Base-by-base conservation (phyloP, 306 rosid species). In the Vigna hirtella region DNA sequence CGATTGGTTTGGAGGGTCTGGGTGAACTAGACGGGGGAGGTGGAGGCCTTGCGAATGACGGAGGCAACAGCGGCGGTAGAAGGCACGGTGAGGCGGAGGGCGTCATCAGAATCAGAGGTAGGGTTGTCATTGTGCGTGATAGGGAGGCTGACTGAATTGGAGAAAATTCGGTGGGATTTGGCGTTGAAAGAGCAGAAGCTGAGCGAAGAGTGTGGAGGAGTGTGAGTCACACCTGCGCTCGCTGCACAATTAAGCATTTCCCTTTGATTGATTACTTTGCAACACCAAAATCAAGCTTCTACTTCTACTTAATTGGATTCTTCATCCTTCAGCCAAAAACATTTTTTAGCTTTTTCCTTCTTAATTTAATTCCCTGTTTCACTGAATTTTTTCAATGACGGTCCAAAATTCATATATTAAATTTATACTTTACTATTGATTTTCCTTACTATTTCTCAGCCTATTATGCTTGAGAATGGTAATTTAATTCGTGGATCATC, bases 401-500 rank as follows among this genome's bases (percentile, higher is more conserved):
- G 63, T 73, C 68, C 68, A 34, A 38, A 61, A 45, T 47, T 47
- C 55, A 32, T 71, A 17, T 17, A 45, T 14, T 62, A 50, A 70
- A 14, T 34, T 43, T 80, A 1, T 42, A 4, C 30, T 47, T 74
- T 24, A n/a, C 61, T 9, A 63, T 55, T 79, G 77, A 36, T 34
- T 70, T 64, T 66, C 70, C 32, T 63, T 79, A 45, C 47, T 58
- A 28, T 76, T 76, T 43, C 53, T 72, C 92, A 94, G 97, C 98
- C 97, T 30, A 89, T 94, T 88, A 74, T 94, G 92, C 86, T 94
- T 72, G 95, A 88, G 71, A 89, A 92, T 82, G 95, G 85, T 76
- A 79, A 26, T 59, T 77, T 94, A 78, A 82, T 94, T 70, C 92
- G 97, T 67, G 98, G 98, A 86, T 94, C 98, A 71, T 94, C 98